These are phyloP conservation scores for Pseudozyma sp. DNA, from an alignment of 1,284 basidiomycete species.

Conservation along the genomic window DNA sequence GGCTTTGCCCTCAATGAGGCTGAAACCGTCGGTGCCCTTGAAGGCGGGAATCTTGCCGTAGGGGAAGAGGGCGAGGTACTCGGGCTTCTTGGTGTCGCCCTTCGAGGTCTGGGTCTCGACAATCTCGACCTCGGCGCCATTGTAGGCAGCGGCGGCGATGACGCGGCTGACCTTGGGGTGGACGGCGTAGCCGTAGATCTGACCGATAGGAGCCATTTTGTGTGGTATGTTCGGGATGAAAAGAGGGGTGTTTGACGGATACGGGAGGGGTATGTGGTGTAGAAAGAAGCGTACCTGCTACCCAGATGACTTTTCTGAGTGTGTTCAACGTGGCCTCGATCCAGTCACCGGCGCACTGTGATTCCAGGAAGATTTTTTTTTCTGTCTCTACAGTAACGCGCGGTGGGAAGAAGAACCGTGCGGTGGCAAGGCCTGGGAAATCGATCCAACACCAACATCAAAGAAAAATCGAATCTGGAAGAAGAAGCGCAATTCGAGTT, in stretches of 20 bases:
- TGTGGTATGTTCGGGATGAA: constrained; percentile 8
- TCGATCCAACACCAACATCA: neutral
- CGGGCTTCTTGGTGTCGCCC: constrained; percentile 63
- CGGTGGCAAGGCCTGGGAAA: neutral
- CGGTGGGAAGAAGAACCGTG: too few species aligned
- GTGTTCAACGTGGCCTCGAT: too few species aligned
- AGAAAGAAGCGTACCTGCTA: too few species aligned
- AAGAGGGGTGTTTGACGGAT: constrained; percentile 18
- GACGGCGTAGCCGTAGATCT: constrained; percentile 58
- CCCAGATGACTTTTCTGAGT: too few species aligned
- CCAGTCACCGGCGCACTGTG: too few species aligned
- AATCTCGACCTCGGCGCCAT: constrained; percentile 64
- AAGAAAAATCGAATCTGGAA: constrained; percentile 2
- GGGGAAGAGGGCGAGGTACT: constrained; percentile 63
- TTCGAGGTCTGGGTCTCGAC: constrained; percentile 40
- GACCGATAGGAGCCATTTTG: constrained; percentile 65
- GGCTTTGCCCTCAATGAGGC: constrained; percentile 80
- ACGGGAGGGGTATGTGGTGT: constrained; percentile 31
- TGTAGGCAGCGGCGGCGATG: constrained; percentile 64
- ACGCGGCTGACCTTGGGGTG: constrained; percentile 53
- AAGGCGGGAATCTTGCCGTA: constrained; percentile 77
- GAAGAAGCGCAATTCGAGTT: neutral
- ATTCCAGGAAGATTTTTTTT: neutral
- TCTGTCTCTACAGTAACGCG: too few species aligned
- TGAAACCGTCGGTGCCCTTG: constrained; percentile 82